Percentiles rank a stretch among this genome's conserved stretches.
These are phyloP conservation scores for Teratosphaeria destructans DNA, from an alignment of 2,329 filamentous ascomycete genomes.

Conservation along the genomic window DNA sequence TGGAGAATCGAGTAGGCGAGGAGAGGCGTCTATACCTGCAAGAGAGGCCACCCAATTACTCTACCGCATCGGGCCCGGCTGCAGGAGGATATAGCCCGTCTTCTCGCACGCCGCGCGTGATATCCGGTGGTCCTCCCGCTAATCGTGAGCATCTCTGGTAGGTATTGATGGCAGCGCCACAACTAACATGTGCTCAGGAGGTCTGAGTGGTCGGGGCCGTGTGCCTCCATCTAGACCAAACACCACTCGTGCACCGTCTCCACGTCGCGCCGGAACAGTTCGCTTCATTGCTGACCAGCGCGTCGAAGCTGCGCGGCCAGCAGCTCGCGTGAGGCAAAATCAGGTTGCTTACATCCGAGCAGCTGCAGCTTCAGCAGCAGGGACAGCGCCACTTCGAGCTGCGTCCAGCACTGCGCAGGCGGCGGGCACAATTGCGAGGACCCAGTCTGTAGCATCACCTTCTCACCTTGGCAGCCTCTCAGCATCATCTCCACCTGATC, in stretches of 20 bases:
- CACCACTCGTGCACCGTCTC: slow-evolving; percentile 1
- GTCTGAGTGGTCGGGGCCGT: neutral
- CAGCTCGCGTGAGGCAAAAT: neutral
- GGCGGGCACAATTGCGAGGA: neutral
- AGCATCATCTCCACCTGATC: neutral
- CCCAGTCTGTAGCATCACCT: neutral
- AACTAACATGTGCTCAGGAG: neutral
- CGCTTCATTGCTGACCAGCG: slow-evolving; percentile 1
- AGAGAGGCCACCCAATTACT: slow-evolving; percentile 1
- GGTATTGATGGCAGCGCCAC: neutral
- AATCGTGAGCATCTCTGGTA: neutral
- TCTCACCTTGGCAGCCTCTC: neutral
- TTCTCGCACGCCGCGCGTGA: neutral
- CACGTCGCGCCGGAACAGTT: slow-evolving; percentile 2
- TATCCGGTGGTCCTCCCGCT: neutral
- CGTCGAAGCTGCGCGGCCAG: neutral
- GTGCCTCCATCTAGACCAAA: neutral
- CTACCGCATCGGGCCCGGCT: neutral
- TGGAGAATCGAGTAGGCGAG: slow-evolving; percentile 1
- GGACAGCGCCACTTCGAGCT: neutral
- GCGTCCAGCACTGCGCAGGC: neutral
- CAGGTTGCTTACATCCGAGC: neutral
- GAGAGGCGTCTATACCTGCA: slow-evolving; percentile 3
- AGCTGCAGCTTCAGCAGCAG: neutral
- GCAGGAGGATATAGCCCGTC: neutral